A percentile compares a stretch with the other conserved stretches of the same genome.
phyloP scores from a whole-genome alignment of 1,284 basidiomycete genomes.

The Trichosporon inkin region DNA sequence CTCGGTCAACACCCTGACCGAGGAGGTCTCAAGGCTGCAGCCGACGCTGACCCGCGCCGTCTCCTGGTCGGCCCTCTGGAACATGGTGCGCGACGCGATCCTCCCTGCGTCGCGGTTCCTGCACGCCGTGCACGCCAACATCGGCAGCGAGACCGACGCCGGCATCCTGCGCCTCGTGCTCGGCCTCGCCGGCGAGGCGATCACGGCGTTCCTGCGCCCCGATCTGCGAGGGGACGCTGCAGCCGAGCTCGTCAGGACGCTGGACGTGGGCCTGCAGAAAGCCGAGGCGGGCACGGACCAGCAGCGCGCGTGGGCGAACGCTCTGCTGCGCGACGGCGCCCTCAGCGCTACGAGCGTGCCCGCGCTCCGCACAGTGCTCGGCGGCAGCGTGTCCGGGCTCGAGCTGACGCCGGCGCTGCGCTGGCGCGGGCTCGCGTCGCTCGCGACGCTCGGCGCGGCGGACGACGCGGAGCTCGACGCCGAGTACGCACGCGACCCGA shows the following conservation, averaged over 20 bases:
- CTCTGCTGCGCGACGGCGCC: neutral
- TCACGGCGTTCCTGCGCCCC: neutral
- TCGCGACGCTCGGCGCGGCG: conserved; percentile 10
- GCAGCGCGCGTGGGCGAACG: conserved; percentile 14
- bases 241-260: neutral
- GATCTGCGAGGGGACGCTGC: neutral
- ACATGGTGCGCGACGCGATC: conserved; percentile 16
- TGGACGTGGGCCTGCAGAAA: neutral
- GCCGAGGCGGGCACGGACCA: conserved; percentile 10
- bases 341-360: neutral
- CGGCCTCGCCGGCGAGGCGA: neutral
- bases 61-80: conserved; percentile 16
- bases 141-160: conserved; percentile 8
- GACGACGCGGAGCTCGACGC: conserved; percentile 10
- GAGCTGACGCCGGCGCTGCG: conserved; percentile 15
- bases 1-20: conserved; percentile 10
- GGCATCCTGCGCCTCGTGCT: conserved; percentile 10
- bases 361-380: conserved; percentile 7
- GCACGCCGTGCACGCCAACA: conserved; percentile 5
- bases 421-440: conserved; percentile 10
- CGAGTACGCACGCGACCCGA: conserved; percentile 14
- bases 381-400: conserved; percentile 4
- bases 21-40: conserved; percentile 9
- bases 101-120: conserved; percentile 10
- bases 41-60: conserved; percentile 15